A percentile compares a stretch with the other conserved stretches of the same genome.
These are phyloP conservation scores for Cystobasidiaceae sp. DNA, from an alignment of 1,284 basidiomycete species.

Conservation along the genomic window DNA sequence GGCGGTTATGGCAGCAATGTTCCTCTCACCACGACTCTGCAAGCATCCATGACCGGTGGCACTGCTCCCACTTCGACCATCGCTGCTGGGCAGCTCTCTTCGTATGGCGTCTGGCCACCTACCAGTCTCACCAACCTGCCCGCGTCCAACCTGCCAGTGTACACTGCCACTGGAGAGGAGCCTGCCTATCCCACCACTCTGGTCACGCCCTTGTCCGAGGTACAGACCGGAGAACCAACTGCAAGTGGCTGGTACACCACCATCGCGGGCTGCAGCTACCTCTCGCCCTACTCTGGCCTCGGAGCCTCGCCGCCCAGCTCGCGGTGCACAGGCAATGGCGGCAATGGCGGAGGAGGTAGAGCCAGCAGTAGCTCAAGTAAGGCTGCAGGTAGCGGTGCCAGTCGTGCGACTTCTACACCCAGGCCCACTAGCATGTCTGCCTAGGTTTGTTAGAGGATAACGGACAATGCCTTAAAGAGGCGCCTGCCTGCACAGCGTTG, in stretches of 20 bases:
- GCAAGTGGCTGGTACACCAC: conserved; percentile 55
- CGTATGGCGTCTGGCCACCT: conserved; percentile 35
- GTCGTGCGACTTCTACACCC: too few relatives aligned
- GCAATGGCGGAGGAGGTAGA: too few relatives aligned
- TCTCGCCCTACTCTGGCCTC: conserved; percentile 49
- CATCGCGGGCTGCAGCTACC: conserved; percentile 66
- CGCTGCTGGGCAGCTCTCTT: conserved; percentile 29
- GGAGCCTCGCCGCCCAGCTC: conserved; percentile 11
- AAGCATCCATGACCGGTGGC: conserved; percentile 70
- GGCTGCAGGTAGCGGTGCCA: too few relatives aligned
- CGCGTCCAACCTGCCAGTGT: conserved; percentile 50
- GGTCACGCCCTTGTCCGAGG: conserved; percentile 59
- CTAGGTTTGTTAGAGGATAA: too few relatives aligned
- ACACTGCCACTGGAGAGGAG: conserved; percentile 57
- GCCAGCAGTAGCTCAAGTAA: too few relatives aligned
- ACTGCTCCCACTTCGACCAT: conserved; percentile 51
- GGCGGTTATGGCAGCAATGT: conserved; percentile 18
- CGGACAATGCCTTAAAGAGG: too few relatives aligned
- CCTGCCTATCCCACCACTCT: conserved; percentile 52
- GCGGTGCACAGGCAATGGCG: conserved; percentile 25
- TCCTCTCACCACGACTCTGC: conserved; percentile 52
- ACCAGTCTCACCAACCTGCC: conserved; percentile 37
- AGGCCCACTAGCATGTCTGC: too few relatives aligned
- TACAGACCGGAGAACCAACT: conserved; percentile 66
- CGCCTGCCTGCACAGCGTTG: too few relatives aligned